phyloP scores from a whole-genome alignment of 208 protist species.

The Acanthamoeba culbertsoni region DNA sequence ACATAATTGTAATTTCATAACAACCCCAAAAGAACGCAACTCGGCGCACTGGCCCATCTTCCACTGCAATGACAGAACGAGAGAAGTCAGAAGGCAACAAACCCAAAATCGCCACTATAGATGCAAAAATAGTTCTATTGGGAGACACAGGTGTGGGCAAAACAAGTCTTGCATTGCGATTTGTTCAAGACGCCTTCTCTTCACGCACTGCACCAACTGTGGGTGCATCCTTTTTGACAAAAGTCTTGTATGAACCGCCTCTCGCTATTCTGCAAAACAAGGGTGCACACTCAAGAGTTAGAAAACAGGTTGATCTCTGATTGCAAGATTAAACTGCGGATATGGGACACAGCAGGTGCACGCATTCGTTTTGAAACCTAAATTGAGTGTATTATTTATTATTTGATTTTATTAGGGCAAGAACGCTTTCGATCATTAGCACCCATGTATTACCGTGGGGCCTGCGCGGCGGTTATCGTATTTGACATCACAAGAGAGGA shows the following conservation, averaged over 20 bases:
- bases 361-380: neutral
- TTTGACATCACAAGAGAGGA: constrained; percentile 88
- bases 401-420: neutral
- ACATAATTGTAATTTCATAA: too few species aligned
- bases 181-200: constrained; percentile 62
- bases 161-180: constrained; percentile 65
- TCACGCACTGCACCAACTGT: constrained; percentile 63
- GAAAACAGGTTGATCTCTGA: neutral
- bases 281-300: neutral
- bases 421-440: constrained; percentile 86
- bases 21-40: too few species aligned
- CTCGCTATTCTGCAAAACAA: neutral
- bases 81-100: constrained; percentile 17
- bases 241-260: constrained; percentile 34
- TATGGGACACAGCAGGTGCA: constrained; percentile 2
- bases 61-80: neutral
- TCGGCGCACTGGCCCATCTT: too few species aligned
- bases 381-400: neutral
- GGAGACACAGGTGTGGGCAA: constrained; percentile 71
- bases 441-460: constrained; percentile 92
- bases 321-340: constrained; percentile 39
- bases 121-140: constrained; percentile 70
- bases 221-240: constrained; percentile 39
- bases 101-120: constrained; percentile 3
- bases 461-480: constrained; percentile 89